Percentiles rank a stretch among this genome's conserved stretches.
phyloP scores from a whole-genome alignment of 805 yeast species.

The Torulaspora delbrueckii region DNA sequence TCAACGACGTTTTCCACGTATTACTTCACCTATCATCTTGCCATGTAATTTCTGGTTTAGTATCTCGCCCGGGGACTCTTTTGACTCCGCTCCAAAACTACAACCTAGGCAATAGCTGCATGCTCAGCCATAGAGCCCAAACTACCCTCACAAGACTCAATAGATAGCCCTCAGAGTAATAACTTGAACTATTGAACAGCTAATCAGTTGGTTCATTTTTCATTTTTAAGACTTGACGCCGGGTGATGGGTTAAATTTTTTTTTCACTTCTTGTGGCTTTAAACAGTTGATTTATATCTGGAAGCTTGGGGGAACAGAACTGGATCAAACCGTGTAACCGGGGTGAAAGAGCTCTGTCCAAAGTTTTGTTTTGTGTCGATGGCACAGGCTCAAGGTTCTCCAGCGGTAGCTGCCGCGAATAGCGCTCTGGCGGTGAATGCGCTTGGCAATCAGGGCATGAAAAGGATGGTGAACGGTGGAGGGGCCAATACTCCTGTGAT shows the following conservation, averaged over 20 bases:
- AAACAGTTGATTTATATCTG: neutral
- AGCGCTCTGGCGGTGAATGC: conserved; percentile 18
- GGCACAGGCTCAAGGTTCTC: conserved; percentile 10
- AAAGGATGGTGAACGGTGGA: conserved; percentile 18
- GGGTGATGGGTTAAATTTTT: neutral
- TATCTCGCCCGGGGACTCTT: too few species aligned
- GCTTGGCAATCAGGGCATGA: conserved; percentile 14
- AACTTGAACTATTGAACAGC: neutral
- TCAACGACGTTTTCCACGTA: too few species aligned
- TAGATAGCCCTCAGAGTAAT: neutral
- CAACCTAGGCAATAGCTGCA: too few species aligned
- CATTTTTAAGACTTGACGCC: neutral
- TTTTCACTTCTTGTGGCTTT: neutral
- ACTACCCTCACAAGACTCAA: neutral
- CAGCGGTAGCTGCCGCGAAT: conserved; percentile 14
- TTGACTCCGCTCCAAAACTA: too few species aligned
- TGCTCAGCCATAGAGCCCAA: too few species aligned
- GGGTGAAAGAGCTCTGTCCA: neutral
- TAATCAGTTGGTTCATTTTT: neutral
- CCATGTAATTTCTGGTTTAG: too few species aligned
- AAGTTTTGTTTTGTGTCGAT: neutral
- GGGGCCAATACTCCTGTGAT: conserved; percentile 3
- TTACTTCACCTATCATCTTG: too few species aligned
- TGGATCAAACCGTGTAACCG: neutral
- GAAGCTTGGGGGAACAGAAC: neutral